These are phyloP conservation scores for Ensete glaucum DNA, from an alignment of 176 grass and related monocot genomes.

Conservation along the genomic window DNA sequence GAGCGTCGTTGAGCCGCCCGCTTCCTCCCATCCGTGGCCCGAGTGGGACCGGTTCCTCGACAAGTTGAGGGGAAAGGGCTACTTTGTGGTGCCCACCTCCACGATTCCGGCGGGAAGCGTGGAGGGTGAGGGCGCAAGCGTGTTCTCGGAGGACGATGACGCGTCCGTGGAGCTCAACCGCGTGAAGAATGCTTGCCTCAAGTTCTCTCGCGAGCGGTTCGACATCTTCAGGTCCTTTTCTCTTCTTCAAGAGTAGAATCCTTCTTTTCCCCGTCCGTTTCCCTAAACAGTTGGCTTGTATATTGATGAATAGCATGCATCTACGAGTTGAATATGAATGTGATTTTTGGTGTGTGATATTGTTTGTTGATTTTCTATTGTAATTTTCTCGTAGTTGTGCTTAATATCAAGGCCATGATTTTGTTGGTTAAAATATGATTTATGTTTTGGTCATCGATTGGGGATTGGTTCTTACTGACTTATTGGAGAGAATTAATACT, in stretches of 20 bases:
- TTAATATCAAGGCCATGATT: no score
- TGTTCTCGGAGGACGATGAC: slow-evolving; percentile 1
- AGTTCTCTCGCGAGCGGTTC: slow-evolving; percentile 69
- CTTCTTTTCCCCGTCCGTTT: not conserved
- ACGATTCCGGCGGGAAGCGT: not conserved
- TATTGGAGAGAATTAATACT: no score
- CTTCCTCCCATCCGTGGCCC: slow-evolving; percentile 60
- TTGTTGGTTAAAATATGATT: no score
- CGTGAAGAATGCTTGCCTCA: slow-evolving; percentile 89
- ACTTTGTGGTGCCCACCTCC: slow-evolving; percentile 32
- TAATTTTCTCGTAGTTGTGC: no score
- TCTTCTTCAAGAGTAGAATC: not conserved
- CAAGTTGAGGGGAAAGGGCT: slow-evolving; percentile 67
- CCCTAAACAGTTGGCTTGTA: not conserved
- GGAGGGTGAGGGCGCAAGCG: not conserved
- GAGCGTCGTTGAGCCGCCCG: not conserved
- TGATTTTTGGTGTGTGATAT: not conserved
- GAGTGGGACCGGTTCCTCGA: slow-evolving; percentile 72
- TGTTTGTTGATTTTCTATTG: no score
- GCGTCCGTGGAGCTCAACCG: slow-evolving; percentile 32
- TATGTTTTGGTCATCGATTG: no score
- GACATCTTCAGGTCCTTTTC: slow-evolving; percentile 51
- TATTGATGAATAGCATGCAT: not conserved
- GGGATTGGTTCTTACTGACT: no score
- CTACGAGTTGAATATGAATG: no score